Percentiles rank a stretch among this genome's conserved stretches.
Evolutionary conservation across 2,329 filamentous ascomycete genomes (phyloP).

Genomic region (Exophiala xenobiotica): DNA sequence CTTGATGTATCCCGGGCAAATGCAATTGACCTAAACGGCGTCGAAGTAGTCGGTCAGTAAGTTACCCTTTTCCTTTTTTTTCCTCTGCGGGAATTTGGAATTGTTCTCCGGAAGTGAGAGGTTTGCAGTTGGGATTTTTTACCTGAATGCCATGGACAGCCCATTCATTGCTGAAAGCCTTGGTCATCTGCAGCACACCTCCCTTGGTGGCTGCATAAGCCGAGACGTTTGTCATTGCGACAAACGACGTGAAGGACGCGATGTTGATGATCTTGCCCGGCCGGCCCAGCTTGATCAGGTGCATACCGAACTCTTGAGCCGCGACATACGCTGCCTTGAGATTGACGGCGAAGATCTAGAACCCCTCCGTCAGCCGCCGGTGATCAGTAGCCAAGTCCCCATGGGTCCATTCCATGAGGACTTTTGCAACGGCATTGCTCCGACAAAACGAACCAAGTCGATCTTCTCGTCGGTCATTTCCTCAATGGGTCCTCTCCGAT

Average conservation of each 20-base stretch:
- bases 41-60: too few relatives aligned
- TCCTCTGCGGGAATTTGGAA: too few relatives aligned
- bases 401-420: too few relatives aligned
- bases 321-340: conserved; percentile 76
- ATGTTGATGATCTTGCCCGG: conserved; percentile 70
- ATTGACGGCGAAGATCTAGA: conserved; percentile 74
- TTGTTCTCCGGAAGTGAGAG: conserved; percentile 68
- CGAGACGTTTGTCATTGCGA: conserved; percentile 82
- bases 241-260: conserved; percentile 75
- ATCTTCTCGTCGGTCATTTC: conserved; percentile 75
- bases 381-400: too few relatives aligned
- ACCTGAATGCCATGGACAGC: conserved; percentile 71
- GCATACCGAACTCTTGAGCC: conserved; percentile 71
- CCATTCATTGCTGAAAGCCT: conserved; percentile 85
- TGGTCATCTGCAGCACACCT: conserved; percentile 79
- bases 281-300: conserved; percentile 60
- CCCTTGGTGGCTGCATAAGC: conserved; percentile 86
- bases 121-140: too few relatives aligned
- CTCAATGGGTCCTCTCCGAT: conserved; percentile 71
- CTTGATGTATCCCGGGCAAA: conserved; percentile 61
- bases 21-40: conserved; percentile 8
- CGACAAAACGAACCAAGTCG: conserved; percentile 51
- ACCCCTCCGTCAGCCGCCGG: background rate
- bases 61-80: background rate
- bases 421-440: background rate